phyloP scores from a whole-genome alignment of 2,329 filamentous ascomycete genomes.

The Aspergillus sp. region DNA sequence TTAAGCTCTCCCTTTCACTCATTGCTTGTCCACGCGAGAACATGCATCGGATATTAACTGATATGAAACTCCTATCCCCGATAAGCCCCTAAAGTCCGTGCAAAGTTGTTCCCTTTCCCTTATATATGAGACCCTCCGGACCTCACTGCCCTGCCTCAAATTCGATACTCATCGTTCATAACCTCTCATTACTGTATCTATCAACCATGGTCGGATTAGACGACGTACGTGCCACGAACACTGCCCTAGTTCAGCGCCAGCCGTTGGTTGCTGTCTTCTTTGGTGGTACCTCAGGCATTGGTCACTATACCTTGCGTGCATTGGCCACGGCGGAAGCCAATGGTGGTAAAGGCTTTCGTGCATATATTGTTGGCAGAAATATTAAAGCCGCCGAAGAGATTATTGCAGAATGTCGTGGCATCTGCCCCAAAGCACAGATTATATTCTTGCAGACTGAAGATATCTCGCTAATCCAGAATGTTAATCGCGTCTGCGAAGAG shows the following conservation, averaged over 20 bases:
- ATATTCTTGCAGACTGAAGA: background rate
- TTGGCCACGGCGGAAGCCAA: background rate
- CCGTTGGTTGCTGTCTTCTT: conserved; percentile 13
- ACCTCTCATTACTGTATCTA: background rate
- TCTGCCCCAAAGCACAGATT: background rate
- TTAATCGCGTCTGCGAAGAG: background rate
- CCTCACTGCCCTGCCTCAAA: background rate
- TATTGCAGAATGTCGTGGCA: conserved; percentile 5
- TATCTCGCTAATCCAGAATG: background rate
- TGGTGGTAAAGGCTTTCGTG: conserved; percentile 6
- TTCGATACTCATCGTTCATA: background rate
- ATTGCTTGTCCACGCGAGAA: background rate
- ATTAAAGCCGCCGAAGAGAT: conserved; percentile 7
- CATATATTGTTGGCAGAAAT: conserved; percentile 10
- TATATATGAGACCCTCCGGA: background rate
- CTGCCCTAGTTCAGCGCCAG: conserved; percentile 1
- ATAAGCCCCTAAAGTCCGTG: background rate
- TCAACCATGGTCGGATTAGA: background rate
- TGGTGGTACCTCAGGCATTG: conserved; percentile 12
- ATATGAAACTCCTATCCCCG: background rate
- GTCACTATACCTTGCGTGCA: conserved; percentile 10
- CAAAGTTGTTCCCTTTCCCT: background rate
- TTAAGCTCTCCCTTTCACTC: background rate
- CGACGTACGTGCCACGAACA: background rate
- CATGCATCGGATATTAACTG: background rate